phyloP scores from a whole-genome alignment of 2,329 filamentous ascomycete species.

The Exophiala dermatitidis region DNA sequence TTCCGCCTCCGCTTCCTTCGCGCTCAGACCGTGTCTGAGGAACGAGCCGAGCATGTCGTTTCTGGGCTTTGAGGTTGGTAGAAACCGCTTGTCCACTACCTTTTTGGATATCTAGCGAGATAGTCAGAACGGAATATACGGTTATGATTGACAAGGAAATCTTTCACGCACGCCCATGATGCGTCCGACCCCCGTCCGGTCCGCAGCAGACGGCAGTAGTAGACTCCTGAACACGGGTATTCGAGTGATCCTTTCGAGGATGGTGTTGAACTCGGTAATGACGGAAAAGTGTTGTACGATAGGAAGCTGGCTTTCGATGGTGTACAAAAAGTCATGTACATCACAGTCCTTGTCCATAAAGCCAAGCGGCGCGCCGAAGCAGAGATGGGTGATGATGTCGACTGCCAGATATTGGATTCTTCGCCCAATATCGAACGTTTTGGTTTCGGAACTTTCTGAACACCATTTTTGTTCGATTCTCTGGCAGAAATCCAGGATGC shows the following conservation, averaged over 20 bases:
- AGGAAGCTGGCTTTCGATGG: neutral
- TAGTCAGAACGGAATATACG: conserved; percentile 9
- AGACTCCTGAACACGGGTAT: neutral
- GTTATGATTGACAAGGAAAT: conserved; percentile 15
- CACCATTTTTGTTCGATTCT: neutral
- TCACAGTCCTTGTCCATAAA: neutral
- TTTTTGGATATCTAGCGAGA: neutral
- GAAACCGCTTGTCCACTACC: conserved; percentile 13
- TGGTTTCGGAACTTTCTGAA: neutral
- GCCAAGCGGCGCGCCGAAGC: neutral
- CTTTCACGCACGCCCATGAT: neutral
- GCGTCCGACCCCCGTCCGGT: neutral
- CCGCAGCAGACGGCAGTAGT: neutral
- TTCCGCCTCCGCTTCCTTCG: conserved; percentile 15
- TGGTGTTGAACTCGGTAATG: neutral
- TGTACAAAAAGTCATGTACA: neutral
- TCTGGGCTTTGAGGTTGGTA: conserved; percentile 5
- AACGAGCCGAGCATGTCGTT: conserved; percentile 20
- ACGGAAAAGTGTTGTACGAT: neutral
- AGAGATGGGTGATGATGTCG: neutral
- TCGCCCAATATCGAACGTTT: neutral
- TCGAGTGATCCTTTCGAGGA: neutral
- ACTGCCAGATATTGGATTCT: neutral
- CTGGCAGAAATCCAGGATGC: neutral
- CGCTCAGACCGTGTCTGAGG: conserved; percentile 17